Conservation (phyloP, 306 rosid species). For the Heteromeles arbutifolia region DNA sequence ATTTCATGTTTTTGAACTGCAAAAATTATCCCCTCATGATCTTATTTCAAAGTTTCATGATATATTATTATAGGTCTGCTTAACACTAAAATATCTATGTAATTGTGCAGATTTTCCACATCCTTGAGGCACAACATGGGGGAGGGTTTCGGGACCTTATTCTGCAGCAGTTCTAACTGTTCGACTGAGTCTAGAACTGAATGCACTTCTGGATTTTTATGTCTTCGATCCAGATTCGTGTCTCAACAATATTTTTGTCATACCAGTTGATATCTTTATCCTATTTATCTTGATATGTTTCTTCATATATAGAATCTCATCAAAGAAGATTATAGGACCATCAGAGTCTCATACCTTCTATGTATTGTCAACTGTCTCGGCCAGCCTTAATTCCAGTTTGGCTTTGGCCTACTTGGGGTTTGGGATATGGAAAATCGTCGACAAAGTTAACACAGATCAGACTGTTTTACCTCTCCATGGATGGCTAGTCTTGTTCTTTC, state of each 20-base stretch:
- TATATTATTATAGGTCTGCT: not conserved
- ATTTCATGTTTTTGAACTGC: not conserved
- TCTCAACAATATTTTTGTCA: slow-evolving; percentile 8
- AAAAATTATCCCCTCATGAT: not conserved
- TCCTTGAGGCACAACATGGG: not conserved
- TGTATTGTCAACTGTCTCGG: not conserved
- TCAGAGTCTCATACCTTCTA: not conserved
- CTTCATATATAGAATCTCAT: not conserved
- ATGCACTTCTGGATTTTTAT: slow-evolving; percentile 7
- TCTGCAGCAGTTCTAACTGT: not conserved
- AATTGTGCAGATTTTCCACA: slow-evolving; percentile 4
- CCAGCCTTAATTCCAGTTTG: slow-evolving; percentile 4
- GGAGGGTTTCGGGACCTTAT: slow-evolving; percentile 3
- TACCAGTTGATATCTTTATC: slow-evolving; percentile 12
- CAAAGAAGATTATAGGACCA: not conserved
- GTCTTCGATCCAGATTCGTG: slow-evolving; percentile 17
- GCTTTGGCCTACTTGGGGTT: slow-evolving; percentile 20
- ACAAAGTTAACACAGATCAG: slow-evolving; percentile 3
- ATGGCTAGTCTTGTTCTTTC: slow-evolving; percentile 18
- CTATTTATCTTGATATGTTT: slow-evolving; percentile 6
- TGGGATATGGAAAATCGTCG: not conserved
- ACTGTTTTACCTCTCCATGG: slow-evolving; percentile 11
- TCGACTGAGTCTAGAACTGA: not conserved
- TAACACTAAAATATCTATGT: not conserved
- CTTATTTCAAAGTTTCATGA: not conserved